Evolutionary conservation across 495 filamentous ascomycete species (phyloP).

Genomic region (Aspergillus sclerotiicarbonarius): DNA sequence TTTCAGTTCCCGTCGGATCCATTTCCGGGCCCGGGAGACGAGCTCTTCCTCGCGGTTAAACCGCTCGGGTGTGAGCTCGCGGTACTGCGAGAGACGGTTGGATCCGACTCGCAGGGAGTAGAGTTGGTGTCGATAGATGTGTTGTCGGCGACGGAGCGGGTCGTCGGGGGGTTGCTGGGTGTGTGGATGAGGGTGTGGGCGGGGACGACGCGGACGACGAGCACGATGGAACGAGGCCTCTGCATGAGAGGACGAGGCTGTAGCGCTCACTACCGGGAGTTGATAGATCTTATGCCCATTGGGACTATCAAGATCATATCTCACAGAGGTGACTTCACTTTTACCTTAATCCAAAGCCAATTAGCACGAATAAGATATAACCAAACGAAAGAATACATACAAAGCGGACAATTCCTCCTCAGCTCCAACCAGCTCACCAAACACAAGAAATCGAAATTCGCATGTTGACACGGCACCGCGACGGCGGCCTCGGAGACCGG

Average conservation of each 20-base stretch:
- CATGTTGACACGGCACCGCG: conserved; percentile 73
- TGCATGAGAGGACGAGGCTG: conserved; percentile 2
- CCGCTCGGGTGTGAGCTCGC: conserved; percentile 65
- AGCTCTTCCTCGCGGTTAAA: conserved; percentile 66
- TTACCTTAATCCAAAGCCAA: conserved; percentile 51
- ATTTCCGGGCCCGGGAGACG: conserved; percentile 78
- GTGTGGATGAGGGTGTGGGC: conserved; percentile 14
- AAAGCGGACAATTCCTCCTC: conserved; percentile 72
- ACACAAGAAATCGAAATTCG: conserved; percentile 81
- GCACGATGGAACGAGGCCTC: conserved; percentile 13
- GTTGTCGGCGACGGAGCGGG: conserved; percentile 64
- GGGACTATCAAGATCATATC: conserved; percentile 57
- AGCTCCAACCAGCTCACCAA: conserved; percentile 80
- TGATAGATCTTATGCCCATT: conserved; percentile 55
- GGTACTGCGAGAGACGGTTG: conserved; percentile 76
- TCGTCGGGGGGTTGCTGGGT: conserved; percentile 43
- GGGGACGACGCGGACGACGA: conserved; percentile 27
- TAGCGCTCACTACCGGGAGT: conserved; percentile 28
- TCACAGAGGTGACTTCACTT: conserved; percentile 61
- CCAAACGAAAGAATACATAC: conserved; percentile 31
- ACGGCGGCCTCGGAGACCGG: conserved; percentile 66
- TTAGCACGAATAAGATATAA: conserved; percentile 1
- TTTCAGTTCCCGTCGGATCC: conserved; percentile 82
- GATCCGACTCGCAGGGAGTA: conserved; percentile 85
- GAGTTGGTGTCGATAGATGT: conserved; percentile 72